Conservation (phyloP, 768 basidiomycete species). For the Pleurotus djamor region DNA sequence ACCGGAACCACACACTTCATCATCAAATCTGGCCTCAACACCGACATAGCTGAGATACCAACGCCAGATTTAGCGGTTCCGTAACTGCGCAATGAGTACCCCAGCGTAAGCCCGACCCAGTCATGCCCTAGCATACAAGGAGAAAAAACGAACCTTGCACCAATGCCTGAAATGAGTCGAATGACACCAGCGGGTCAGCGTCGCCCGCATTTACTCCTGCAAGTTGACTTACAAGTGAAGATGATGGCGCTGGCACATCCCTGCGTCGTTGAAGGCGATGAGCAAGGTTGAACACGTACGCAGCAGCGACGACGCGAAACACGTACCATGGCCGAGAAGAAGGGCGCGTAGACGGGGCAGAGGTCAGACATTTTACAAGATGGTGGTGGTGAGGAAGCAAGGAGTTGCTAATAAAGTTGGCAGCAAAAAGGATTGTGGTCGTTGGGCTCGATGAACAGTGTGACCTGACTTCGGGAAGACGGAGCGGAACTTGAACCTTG, state of each 20-base stretch:
- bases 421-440: constrained; percentile 9
- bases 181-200: not conserved
- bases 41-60: constrained; percentile 97
- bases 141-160: constrained; percentile 64
- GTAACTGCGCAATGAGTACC: constrained; percentile 56
- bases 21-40: constrained; percentile 94
- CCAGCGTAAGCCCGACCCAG: constrained; percentile 7
- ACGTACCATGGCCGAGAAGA: constrained; percentile 95
- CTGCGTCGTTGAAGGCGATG: constrained; percentile 33
- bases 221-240: constrained; percentile 81
- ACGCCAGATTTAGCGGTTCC: constrained; percentile 99
- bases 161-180: constrained; percentile 54
- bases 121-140: no score
- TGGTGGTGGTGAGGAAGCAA: constrained; percentile 11
- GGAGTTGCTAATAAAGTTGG: constrained; percentile 3
- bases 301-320: not conserved
- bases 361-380: constrained; percentile 63
- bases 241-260: constrained; percentile 97
- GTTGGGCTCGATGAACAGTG: constrained; percentile 4
- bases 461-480: not conserved
- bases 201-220: not conserved
- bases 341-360: constrained; percentile 95
- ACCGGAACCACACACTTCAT: constrained; percentile 98
- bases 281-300: constrained; percentile 8
- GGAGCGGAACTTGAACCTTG: not conserved